These are phyloP conservation scores for Colletotrichum sp. DNA, from an alignment of 2,329 filamentous ascomycete species.

Conservation along the genomic window DNA sequence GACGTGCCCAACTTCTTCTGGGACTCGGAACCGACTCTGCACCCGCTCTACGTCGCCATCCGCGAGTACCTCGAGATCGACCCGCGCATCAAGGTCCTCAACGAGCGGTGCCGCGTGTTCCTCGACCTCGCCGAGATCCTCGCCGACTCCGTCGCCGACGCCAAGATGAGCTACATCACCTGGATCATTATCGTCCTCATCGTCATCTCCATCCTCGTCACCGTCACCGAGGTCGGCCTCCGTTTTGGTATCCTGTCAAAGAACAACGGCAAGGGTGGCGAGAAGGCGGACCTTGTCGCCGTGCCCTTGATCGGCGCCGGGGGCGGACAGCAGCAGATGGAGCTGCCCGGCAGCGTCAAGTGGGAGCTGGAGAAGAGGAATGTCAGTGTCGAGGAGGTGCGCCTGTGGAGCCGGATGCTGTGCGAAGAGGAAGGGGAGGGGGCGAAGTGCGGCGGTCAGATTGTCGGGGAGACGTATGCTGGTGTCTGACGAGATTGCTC, in stretches of 20 bases:
- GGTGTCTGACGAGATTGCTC: background rate
- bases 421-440: constrained; percentile 20
- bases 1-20: constrained; percentile 98
- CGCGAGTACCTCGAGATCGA: constrained; percentile 98
- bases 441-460: constrained; percentile 18
- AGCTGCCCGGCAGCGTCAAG: constrained; percentile 8
- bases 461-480: constrained; percentile 20
- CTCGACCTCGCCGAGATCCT: constrained; percentile 95
- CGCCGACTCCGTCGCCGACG: constrained; percentile 88
- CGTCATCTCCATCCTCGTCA: constrained; percentile 87
- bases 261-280: constrained; percentile 25
- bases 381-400: constrained; percentile 23
- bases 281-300: background rate
- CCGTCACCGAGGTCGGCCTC: constrained; percentile 85
- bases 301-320: background rate
- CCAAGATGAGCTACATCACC: constrained; percentile 94
- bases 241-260: constrained; percentile 77
- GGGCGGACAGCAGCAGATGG: background rate
- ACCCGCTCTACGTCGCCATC: constrained; percentile 92
- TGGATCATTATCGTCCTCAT: constrained; percentile 99
- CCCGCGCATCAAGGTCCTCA: constrained; percentile 92
- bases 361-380: constrained; percentile 19
- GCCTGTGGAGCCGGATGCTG: constrained; percentile 26
- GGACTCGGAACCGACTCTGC: constrained; percentile 94
- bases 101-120: constrained; percentile 96